Evolutionary conservation across 306 rosid species (phyloP).

Genomic region (Herpetospermum pedunculosum): DNA sequence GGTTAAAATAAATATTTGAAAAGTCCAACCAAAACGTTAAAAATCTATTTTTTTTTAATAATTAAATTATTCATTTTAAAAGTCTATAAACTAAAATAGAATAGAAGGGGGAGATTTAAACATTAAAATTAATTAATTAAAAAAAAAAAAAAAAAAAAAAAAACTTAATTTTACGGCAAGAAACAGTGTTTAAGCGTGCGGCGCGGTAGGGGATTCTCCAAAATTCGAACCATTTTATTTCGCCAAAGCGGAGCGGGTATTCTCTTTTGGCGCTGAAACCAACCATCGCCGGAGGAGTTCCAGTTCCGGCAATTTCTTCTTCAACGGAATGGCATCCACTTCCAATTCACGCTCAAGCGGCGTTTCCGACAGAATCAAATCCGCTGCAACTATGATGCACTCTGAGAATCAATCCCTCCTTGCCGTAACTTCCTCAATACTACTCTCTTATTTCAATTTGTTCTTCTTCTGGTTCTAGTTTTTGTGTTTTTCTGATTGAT

Average conservation of each 20-base stretch:
- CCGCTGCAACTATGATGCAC: constrained; percentile 30
- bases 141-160: too few relatives aligned
- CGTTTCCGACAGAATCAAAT: constrained; percentile 30
- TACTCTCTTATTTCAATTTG: neutral
- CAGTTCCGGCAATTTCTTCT: neutral
- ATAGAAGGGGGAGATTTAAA: too few relatives aligned
- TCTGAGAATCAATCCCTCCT: constrained; percentile 54
- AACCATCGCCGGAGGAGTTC: neutral
- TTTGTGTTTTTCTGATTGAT: neutral
- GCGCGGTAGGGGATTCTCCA: neutral
- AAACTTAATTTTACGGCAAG: too few relatives aligned
- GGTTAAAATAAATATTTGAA: too few relatives aligned
- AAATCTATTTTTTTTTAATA: too few relatives aligned
- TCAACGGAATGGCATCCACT: constrained; percentile 38
- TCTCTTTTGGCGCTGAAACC: neutral
- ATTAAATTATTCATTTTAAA: too few relatives aligned
- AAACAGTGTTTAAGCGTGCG: neutral
- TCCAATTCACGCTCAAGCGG: constrained; percentile 34
- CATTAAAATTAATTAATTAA: too few relatives aligned
- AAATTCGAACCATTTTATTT: neutral
- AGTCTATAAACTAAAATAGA: too few relatives aligned
- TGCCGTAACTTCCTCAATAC: constrained; percentile 24
- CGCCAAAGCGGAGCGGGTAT: neutral
- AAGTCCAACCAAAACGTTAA: too few relatives aligned
- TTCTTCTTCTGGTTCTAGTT: neutral